A percentile compares a stretch with the other conserved stretches of the same genome.
Conservation (phyloP, 192 early-diverging fungal genomes). For the Linnemannia exigua region DNA sequence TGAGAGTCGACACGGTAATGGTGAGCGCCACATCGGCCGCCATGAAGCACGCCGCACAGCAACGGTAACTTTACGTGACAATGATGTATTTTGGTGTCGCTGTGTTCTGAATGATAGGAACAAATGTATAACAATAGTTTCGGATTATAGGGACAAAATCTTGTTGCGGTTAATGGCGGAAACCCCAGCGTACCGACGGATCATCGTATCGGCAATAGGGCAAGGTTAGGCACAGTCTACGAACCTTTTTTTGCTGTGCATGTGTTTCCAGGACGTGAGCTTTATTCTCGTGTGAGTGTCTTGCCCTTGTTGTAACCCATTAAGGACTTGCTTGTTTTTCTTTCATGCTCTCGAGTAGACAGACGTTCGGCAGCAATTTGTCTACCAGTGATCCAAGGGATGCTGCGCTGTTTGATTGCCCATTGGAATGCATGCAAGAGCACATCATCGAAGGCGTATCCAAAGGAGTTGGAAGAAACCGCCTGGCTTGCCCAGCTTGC, state of each 20-base stretch:
- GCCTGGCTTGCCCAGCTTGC: slow-evolving; percentile 44
- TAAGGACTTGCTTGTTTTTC: neutral
- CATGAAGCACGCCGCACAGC: slow-evolving; percentile 43
- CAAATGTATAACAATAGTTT: neutral
- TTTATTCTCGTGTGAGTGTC: neutral
- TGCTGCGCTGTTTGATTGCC: slow-evolving; percentile 45
- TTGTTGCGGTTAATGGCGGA: slow-evolving; percentile 36
- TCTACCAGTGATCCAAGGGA: slow-evolving; percentile 42
- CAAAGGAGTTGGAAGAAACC: slow-evolving; percentile 48
- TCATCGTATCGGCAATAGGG: slow-evolving; percentile 33
- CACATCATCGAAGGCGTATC: slow-evolving; percentile 23
- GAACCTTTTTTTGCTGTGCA: neutral
- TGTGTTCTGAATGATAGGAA: neutral
- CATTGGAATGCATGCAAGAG: slow-evolving; percentile 53
- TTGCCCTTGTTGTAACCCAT: no score
- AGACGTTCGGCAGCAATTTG: slow-evolving; percentile 24
- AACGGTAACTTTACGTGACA: slow-evolving; percentile 24
- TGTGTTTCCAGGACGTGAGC: neutral
- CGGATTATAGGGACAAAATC: slow-evolving; percentile 35
- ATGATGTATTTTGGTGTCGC: neutral
- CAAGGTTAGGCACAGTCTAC: slow-evolving; percentile 14
- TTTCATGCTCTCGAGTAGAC: neutral
- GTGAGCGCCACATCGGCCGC: slow-evolving; percentile 27
- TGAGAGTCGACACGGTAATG: slow-evolving; percentile 51
- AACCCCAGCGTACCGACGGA: slow-evolving; percentile 39